Percentiles rank a stretch among this genome's conserved stretches.
phyloP scores from a whole-genome alignment of 2,329 filamentous ascomycete genomes.

The Aspergillus sp. region DNA sequence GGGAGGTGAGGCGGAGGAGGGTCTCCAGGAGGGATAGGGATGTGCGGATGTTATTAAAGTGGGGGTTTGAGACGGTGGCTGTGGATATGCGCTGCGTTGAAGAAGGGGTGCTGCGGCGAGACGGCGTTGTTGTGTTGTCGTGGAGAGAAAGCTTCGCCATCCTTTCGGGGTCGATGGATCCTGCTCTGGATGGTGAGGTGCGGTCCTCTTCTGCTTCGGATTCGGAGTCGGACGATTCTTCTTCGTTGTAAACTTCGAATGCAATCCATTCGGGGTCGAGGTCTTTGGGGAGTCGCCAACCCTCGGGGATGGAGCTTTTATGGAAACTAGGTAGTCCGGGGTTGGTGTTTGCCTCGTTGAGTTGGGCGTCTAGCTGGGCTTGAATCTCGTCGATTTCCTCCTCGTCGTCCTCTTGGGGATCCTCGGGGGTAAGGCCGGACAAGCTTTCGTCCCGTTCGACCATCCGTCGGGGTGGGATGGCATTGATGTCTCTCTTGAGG shows the following conservation, averaged over 20 bases:
- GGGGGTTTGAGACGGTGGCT: conserved; percentile 50
- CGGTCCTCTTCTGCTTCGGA: conserved; percentile 40
- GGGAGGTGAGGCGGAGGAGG: conserved; percentile 77
- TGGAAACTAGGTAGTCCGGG: conserved; percentile 24
- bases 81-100: conserved; percentile 19
- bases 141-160: conserved; percentile 52
- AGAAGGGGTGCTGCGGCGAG: conserved; percentile 24
- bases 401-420: conserved; percentile 32
- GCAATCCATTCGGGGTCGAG: conserved; percentile 91
- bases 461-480: conserved; percentile 63
- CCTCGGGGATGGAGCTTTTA: conserved; percentile 38
- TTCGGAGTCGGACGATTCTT: conserved; percentile 59
- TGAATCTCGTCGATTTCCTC: conserved; percentile 45
- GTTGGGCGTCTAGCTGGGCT: conserved; percentile 41
- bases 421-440: conserved; percentile 29
- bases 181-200: conserved; percentile 18
- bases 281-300: conserved; percentile 68
- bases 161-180: conserved; percentile 46
- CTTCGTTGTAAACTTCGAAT: conserved; percentile 76
- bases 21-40: conserved; percentile 84
- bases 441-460: conserved; percentile 50
- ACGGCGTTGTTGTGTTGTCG: conserved; percentile 31
- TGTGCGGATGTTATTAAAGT: conserved; percentile 59
- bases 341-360: conserved; percentile 24
- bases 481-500: conserved; percentile 69